Evolutionary conservation across 768 basidiomycete genomes (phyloP).

Genomic region (Mycena amicta): DNA sequence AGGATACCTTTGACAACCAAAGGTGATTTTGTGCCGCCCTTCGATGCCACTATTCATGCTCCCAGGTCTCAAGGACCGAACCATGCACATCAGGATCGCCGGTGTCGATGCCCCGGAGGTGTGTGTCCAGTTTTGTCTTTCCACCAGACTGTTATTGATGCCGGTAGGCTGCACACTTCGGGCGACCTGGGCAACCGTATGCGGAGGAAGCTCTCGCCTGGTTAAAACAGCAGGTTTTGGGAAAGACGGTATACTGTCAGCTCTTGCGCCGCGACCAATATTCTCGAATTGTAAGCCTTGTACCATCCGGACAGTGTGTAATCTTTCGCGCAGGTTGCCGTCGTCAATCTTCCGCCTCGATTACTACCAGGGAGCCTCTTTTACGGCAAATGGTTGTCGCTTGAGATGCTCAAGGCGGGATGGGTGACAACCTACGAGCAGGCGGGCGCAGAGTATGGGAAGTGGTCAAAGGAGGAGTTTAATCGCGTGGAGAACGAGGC

Average conservation of each 20-base stretch:
- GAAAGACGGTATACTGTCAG: slow-evolving; percentile 70
- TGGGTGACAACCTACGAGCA: slow-evolving; percentile 78
- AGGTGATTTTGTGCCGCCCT: slow-evolving; percentile 43
- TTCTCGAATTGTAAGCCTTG: slow-evolving; percentile 73
- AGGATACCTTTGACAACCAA: slow-evolving; percentile 58
- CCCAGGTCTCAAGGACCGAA: slow-evolving; percentile 75
- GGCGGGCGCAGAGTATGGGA: slow-evolving; percentile 79
- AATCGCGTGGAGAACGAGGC: slow-evolving; percentile 64
- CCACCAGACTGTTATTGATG: too few relatives aligned
- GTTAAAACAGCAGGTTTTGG: slow-evolving; percentile 59
- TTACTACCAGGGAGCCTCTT: slow-evolving; percentile 54
- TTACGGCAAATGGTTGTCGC: slow-evolving; percentile 52
- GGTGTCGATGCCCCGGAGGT: slow-evolving; percentile 96
- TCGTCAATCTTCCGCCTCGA: slow-evolving; percentile 56
- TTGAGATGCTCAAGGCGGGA: slow-evolving; percentile 81
- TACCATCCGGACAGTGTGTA: too few relatives aligned
- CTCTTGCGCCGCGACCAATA: slow-evolving; percentile 82
- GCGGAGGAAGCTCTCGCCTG: slow-evolving; percentile 74
- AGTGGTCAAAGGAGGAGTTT: slow-evolving; percentile 65
- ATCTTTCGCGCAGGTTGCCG: slow-evolving; percentile 57
- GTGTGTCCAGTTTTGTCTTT: too few relatives aligned
- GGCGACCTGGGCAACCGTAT: slow-evolving; percentile 75
- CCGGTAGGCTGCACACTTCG: slow-evolving; percentile 87
- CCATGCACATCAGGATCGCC: slow-evolving; percentile 85
- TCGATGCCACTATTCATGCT: too few relatives aligned